Evolutionary conservation across 2,329 filamentous ascomycete species (phyloP).

Genomic region (Phoma sp.): DNA sequence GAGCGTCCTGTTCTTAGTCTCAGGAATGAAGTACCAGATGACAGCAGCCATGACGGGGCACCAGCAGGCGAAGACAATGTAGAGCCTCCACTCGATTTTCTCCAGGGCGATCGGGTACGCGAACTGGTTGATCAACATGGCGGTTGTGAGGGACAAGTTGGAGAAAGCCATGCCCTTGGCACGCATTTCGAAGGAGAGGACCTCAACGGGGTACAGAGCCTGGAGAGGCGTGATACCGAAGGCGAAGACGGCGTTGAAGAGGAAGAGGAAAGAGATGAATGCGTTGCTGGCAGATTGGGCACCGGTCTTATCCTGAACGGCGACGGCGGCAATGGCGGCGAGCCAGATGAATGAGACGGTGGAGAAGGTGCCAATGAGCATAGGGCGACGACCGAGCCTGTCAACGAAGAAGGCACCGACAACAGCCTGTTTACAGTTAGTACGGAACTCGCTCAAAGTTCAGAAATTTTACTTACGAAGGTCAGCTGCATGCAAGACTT

Average conservation of each 20-base stretch:
- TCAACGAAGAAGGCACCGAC: slow-evolving; percentile 45
- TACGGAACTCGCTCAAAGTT: background rate
- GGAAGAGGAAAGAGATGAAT: slow-evolving; percentile 52
- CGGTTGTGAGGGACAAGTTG: slow-evolving; percentile 45
- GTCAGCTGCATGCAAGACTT: slow-evolving; percentile 44
- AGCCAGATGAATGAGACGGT: slow-evolving; percentile 35
- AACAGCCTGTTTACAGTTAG: slow-evolving; percentile 29
- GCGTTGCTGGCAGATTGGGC: slow-evolving; percentile 30
- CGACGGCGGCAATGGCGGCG: slow-evolving; percentile 30
- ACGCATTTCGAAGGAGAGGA: slow-evolving; percentile 55
- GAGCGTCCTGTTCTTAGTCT: slow-evolving; percentile 39
- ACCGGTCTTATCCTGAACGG: slow-evolving; percentile 22
- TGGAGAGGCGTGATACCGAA: slow-evolving; percentile 56
- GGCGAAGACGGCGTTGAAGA: slow-evolving; percentile 52
- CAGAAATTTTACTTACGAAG: slow-evolving; percentile 37
- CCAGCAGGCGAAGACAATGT: slow-evolving; percentile 37
- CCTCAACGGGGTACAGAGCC: slow-evolving; percentile 59
- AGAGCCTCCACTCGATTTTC: slow-evolving; percentile 33
- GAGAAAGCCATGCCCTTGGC: slow-evolving; percentile 60
- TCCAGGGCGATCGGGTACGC: slow-evolving; percentile 37
- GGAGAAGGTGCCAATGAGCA: slow-evolving; percentile 40
- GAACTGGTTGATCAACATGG: slow-evolving; percentile 40
- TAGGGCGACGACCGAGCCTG: slow-evolving; percentile 40
- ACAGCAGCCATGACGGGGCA: slow-evolving; percentile 27
- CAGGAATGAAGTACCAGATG: slow-evolving; percentile 32